Percentiles rank a stretch among this genome's conserved stretches.
Conservation (phyloP, 1,284 basidiomycete species). For the Grifola frondosa region DNA sequence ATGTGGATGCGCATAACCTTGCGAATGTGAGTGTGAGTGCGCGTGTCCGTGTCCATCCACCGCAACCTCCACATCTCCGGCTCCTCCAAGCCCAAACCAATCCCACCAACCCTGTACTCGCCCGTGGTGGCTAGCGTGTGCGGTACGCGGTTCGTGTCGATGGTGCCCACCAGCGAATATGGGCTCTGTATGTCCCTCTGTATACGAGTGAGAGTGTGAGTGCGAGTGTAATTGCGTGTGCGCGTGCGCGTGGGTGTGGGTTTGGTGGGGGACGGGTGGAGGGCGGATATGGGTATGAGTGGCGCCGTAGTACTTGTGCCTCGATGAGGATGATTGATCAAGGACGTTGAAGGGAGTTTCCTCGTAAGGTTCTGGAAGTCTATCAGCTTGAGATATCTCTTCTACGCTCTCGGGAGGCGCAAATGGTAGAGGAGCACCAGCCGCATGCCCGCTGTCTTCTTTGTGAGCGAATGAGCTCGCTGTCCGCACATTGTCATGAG, state of each 20-base stretch:
- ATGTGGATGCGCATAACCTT: constrained; percentile 19
- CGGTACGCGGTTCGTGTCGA: constrained; percentile 39
- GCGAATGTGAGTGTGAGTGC: constrained; percentile 11
- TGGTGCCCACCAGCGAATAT: constrained; percentile 42
- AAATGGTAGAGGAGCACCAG: constrained; percentile 12
- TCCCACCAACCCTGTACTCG: constrained; percentile 21
- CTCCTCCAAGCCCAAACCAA: constrained; percentile 14
- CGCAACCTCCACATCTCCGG: constrained; percentile 2
- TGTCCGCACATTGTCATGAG: background rate
- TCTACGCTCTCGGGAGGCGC: constrained; percentile 11
- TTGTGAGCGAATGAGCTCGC: constrained; percentile 2
- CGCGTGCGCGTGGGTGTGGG: constrained; percentile 1
- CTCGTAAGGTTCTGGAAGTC: constrained; percentile 2
- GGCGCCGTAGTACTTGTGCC: constrained; percentile 4
- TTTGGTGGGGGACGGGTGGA: background rate
- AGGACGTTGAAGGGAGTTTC: constrained; percentile 10
- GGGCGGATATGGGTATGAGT: background rate
- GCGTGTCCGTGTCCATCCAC: constrained; percentile 9
- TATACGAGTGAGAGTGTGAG: too few species aligned
- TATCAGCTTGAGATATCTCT: background rate
- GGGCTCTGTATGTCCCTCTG: constrained; percentile 8
- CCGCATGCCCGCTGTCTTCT: constrained; percentile 5
- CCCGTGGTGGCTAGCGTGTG: constrained; percentile 39
- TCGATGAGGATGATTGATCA: background rate
- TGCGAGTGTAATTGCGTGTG: too few species aligned